phyloP scores from a whole-genome alignment of 2,329 filamentous ascomycete species.

The Xylariales sp. region DNA sequence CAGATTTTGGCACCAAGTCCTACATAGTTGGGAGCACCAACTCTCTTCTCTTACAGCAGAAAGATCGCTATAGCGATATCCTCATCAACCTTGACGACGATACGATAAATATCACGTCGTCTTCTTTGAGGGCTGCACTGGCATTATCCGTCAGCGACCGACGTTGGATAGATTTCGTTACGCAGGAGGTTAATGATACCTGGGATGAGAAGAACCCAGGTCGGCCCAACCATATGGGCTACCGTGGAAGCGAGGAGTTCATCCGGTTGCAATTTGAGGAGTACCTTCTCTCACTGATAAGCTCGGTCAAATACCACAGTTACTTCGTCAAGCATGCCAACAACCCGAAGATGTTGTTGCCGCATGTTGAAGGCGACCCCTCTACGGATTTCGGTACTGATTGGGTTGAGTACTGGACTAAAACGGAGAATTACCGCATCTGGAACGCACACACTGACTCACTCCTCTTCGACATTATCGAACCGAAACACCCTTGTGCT shows the following conservation, averaged over 20 bases:
- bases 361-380: constrained; percentile 76
- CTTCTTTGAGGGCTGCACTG: constrained; percentile 71
- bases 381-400: constrained; percentile 76
- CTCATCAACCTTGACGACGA: constrained; percentile 88
- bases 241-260: constrained; percentile 93
- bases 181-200: constrained; percentile 88
- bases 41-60: constrained; percentile 87
- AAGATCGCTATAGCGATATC: constrained; percentile 92
- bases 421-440: constrained; percentile 86
- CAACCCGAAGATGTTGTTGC: constrained; percentile 57
- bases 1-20: constrained; percentile 90
- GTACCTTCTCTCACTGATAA: constrained; percentile 84
- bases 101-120: constrained; percentile 76
- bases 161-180: constrained; percentile 94
- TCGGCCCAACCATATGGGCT: constrained; percentile 90
- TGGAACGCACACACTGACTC: constrained; percentile 78
- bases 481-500: constrained; percentile 88
- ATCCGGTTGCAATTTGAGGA: constrained; percentile 97
- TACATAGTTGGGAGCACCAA: constrained; percentile 98
- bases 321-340: constrained; percentile 50
- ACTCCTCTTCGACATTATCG: constrained; percentile 89
- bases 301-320: constrained; percentile 83
- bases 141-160: constrained; percentile 80
- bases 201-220: constrained; percentile 92
- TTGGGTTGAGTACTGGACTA: constrained; percentile 82